A percentile compares a stretch with the other conserved stretches of the same genome.
These are phyloP conservation scores for Metschnikowia henanensis DNA, from an alignment of 805 yeast genomes.

Conservation along the genomic window DNA sequence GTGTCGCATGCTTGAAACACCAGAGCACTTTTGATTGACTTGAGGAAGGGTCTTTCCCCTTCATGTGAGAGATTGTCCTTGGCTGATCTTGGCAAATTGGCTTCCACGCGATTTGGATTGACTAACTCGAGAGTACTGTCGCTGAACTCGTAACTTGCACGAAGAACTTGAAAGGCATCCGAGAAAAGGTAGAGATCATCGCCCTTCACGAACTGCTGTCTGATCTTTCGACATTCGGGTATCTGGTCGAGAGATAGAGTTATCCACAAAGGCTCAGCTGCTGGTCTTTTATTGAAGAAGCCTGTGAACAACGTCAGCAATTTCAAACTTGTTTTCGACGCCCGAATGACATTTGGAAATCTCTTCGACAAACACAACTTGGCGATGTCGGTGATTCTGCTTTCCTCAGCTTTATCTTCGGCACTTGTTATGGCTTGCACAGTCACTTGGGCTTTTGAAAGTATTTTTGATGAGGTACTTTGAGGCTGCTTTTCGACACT, in stretches of 20 bases:
- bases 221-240: background rate
- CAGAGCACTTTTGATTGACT: background rate
- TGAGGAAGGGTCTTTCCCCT: background rate
- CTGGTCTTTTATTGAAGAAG: background rate
- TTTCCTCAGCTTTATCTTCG: too few relatives aligned
- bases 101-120: background rate
- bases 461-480: too few relatives aligned
- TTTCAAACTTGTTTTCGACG: background rate
- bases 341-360: too few relatives aligned
- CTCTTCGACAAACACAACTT: too few relatives aligned
- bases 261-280: background rate
- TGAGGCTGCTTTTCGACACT: too few relatives aligned
- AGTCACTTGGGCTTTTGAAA: too few relatives aligned
- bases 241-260: background rate
- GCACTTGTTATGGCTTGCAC: too few relatives aligned
- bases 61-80: background rate
- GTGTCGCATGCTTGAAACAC: background rate
- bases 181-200: background rate
- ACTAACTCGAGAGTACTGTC: background rate
- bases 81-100: background rate
- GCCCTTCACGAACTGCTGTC: background rate
- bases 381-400: too few relatives aligned
- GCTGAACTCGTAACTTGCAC: background rate
- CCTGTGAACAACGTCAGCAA: background rate
- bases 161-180: constrained; percentile 1